phyloP scores from a whole-genome alignment of 495 filamentous ascomycete species.

The Podospora comata region DNA sequence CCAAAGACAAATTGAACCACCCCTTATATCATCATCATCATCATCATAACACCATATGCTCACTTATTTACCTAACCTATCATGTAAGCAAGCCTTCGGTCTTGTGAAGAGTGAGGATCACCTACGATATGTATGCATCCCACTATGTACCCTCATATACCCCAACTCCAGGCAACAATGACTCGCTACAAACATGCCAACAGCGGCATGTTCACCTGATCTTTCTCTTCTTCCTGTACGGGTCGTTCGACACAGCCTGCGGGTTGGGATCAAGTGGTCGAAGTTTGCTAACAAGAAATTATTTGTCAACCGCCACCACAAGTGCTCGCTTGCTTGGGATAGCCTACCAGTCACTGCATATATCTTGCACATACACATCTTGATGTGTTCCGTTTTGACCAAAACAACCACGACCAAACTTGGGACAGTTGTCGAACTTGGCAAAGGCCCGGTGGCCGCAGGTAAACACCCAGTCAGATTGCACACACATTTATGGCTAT shows the following conservation, averaged over 20 bases:
- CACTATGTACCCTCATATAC: not conserved
- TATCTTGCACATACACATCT: conserved; percentile 15
- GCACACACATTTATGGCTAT: conserved; percentile 24
- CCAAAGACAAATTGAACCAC: not conserved
- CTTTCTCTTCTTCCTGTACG: not conserved
- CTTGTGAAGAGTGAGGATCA: not conserved
- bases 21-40: not conserved
- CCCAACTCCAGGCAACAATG: not conserved
- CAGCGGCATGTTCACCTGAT: not conserved
- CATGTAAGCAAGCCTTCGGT: not conserved
- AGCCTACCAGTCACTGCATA: conserved; percentile 11
- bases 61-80: not conserved
- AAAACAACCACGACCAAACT: conserved; percentile 26
- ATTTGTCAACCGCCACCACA: too few relatives aligned
- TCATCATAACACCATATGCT: not conserved
- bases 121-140: not conserved
- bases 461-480: conserved; percentile 31
- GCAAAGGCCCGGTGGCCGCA: conserved; percentile 28
- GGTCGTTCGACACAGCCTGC: not conserved
- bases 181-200: not conserved
- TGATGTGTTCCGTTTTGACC: conserved; percentile 24
- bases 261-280: conserved; percentile 1
- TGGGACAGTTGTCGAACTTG: conserved; percentile 27
- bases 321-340: not conserved
- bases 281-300: not conserved